Conservation (phyloP, 2,329 filamentous ascomycete species). For the Acarospora socialis region DNA sequence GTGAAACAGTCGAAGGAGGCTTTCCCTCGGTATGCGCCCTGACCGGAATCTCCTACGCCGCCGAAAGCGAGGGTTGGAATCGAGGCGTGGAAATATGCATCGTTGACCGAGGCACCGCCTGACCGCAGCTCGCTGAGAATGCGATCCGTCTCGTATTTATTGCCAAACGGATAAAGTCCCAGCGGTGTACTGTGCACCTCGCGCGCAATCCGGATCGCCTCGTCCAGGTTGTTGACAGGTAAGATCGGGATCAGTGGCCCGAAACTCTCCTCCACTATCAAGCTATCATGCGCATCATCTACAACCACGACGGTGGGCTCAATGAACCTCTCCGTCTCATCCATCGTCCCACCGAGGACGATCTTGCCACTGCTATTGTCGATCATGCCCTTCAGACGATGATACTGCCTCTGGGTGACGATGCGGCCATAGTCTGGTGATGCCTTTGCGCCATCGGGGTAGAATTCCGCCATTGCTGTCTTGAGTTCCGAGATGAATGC, state of each 20-base stretch:
- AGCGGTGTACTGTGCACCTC: constrained; percentile 70
- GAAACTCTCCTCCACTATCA: constrained; percentile 77
- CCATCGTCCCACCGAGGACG: constrained; percentile 69
- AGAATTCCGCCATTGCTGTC: constrained; percentile 58
- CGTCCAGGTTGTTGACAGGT: constrained; percentile 63
- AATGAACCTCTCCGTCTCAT: constrained; percentile 69
- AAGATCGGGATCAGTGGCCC: constrained; percentile 82
- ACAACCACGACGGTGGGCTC: constrained; percentile 88
- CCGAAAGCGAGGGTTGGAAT: constrained; percentile 65
- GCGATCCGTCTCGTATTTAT: constrained; percentile 60
- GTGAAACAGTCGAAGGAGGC: constrained; percentile 51
- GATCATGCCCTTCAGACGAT: constrained; percentile 80
- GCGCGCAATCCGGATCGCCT: constrained; percentile 73
- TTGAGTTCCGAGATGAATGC: constrained; percentile 63
- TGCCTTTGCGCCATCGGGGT: constrained; percentile 64
- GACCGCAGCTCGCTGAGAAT: constrained; percentile 50
- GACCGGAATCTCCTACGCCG: constrained; percentile 66
- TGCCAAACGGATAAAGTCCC: constrained; percentile 73
- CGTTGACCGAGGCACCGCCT: constrained; percentile 46
- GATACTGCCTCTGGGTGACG: constrained; percentile 65
- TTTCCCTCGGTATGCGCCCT: constrained; percentile 63
- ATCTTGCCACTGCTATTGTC: constrained; percentile 72
- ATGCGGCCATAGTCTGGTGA: constrained; percentile 69
- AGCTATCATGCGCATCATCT: constrained; percentile 56
- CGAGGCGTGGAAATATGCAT: constrained; percentile 53